Conservation (phyloP, 108 stramenopile genomes). For the Fistulifera solaris region DNA sequence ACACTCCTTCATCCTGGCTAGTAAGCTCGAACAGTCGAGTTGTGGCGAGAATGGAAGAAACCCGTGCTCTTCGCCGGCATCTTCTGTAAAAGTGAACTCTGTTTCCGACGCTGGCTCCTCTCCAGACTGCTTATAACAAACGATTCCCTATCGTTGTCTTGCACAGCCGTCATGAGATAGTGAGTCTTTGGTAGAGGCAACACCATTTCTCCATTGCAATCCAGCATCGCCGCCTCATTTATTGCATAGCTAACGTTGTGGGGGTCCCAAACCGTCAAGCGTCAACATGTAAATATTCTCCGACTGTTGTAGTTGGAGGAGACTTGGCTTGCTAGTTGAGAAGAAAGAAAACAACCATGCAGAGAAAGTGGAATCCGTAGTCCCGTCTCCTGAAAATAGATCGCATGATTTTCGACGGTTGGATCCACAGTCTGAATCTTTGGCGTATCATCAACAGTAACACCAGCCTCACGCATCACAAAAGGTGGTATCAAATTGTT, state of each 20-base stretch:
- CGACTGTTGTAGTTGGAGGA: slow-evolving; percentile 4
- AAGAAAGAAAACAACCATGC: slow-evolving; percentile 25
- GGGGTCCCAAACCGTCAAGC: slow-evolving; percentile 23
- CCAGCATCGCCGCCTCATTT: slow-evolving; percentile 6
- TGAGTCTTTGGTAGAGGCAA: no score
- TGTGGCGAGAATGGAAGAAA: no score
- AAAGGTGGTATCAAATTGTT: slow-evolving; percentile 38
- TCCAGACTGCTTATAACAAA: no score
- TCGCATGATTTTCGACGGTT: neutral
- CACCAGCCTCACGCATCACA: slow-evolving; percentile 18
- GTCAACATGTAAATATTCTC: slow-evolving; percentile 11
- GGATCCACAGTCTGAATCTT: slow-evolving; percentile 18
- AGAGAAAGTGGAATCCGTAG: slow-evolving; percentile 14
- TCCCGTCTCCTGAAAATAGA: slow-evolving; percentile 2
- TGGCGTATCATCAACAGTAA: slow-evolving; percentile 19
- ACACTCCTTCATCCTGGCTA: no score
- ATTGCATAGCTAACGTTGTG: slow-evolving; percentile 8
- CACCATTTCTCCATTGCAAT: no score
- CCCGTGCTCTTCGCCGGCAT: no score
- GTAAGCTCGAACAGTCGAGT: no score
- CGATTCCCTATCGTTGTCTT: no score
- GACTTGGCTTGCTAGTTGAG: slow-evolving; percentile 4
- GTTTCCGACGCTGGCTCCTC: no score
- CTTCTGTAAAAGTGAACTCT: no score
- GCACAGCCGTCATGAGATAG: no score